Base-by-base conservation (phyloP, 257 asterid species). In the Capsicum baccatum region DNA sequence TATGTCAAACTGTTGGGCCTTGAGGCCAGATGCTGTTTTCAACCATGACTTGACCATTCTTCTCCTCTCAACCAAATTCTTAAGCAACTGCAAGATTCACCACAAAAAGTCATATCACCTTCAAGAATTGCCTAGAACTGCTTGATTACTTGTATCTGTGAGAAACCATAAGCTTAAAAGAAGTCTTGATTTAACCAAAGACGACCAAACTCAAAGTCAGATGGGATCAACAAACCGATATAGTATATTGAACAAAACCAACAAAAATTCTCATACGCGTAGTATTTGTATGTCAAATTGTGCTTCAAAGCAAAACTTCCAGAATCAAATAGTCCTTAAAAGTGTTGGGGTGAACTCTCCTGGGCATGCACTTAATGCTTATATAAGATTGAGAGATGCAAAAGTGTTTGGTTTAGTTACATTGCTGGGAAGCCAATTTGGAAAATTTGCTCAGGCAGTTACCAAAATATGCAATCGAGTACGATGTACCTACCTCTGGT, bases 1-100 rank as follows among this genome's bases (percentile, higher is more conserved):
- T 88, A 97, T 95, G 93, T 97, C 98, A 86, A 91, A 89, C 87
- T 95, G 99, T 90, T 95, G 98, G 86, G 85, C 92, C 92, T 92
- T 91, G 87, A 91, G 97, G 85, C 97, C 98, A 6, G 98, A 87
- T 74, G 98, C 99, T 80, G 91, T 91, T 76, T 92, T 95, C 73
- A 95, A 85, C 97, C 90, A 88, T 56, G 90, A 85, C 85, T 97
- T 97, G 59, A 94, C 98, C 91, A 79, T 86, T 91, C 83, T 92
- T 87, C 99, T 91, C 89, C 97, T 92, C 89, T 94, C 97, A 79
- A 97, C 98, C 95, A 97, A 87, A 90, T 92, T 83, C 88, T 91
- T 92, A 54, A 97, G 98, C 93, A 97, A 86, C 99, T 97, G 82
- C 83, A 84, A 16, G 50, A 35, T 78, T 78, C 50, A 78, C 33